phyloP scores from a whole-genome alignment of 1,284 basidiomycete genomes.

The Lignosus rhinocerotis region DNA sequence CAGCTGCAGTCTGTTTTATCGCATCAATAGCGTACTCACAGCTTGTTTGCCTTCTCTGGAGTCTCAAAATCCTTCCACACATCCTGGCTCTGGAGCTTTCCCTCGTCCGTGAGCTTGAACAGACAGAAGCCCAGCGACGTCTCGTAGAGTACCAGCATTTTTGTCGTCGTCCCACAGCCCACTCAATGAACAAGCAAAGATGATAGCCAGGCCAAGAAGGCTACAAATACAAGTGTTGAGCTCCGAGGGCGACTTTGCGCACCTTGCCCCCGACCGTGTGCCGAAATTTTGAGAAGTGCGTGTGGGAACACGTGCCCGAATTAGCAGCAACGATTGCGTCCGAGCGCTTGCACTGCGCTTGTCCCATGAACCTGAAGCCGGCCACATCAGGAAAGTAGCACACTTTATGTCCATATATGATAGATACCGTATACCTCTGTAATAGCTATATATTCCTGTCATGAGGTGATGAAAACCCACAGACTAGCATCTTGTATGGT shows the following conservation, averaged over 20 bases:
- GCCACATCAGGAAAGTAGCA: neutral
- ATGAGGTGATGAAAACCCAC: too few relatives aligned
- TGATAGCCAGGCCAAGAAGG: neutral
- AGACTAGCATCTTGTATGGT: too few relatives aligned
- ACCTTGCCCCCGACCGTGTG: constrained; percentile 8
- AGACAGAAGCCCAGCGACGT: constrained; percentile 94
- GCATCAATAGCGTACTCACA: constrained; percentile 53
- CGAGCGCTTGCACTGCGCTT: neutral
- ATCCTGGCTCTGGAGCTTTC: constrained; percentile 85
- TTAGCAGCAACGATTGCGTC: neutral
- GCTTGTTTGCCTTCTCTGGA: constrained; percentile 87
- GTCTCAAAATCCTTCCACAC: constrained; percentile 92
- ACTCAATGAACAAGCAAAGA: constrained; percentile 17
- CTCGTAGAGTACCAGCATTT: constrained; percentile 85
- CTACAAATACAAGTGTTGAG: neutral
- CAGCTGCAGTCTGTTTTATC: neutral
- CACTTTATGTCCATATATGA: too few relatives aligned
- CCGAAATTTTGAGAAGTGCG: constrained; percentile 31
- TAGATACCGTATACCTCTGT: too few relatives aligned
- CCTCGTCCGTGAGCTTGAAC: constrained; percentile 92
- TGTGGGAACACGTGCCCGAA: constrained; percentile 18
- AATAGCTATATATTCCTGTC: too few relatives aligned
- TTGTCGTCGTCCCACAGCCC: constrained; percentile 22
- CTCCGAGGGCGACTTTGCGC: neutral
- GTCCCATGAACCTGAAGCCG: neutral